Conservation (phyloP, 1,284 basidiomycete species). For the Clitocybe nebularis region DNA sequence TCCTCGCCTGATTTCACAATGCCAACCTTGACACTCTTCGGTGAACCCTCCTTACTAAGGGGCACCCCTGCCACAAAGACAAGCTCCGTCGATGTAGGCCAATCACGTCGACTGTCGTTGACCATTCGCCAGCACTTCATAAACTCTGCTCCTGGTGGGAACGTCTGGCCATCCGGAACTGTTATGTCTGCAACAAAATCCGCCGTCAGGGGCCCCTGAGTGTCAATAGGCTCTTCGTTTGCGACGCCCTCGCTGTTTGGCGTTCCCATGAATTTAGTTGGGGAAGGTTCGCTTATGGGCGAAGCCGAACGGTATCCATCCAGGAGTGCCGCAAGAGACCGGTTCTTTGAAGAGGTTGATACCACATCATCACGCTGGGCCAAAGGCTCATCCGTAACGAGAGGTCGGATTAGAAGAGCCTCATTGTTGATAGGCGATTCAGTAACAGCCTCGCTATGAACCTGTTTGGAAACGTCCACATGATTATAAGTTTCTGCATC, state of each 20-base stretch:
- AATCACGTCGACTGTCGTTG: conserved; percentile 59
- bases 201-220: conserved; percentile 37
- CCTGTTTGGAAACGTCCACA: no score
- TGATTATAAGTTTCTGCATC: no score
- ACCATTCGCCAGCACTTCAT: conserved; percentile 76
- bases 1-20: conserved; percentile 49
- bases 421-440: conserved; percentile 30
- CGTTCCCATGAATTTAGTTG: background rate
- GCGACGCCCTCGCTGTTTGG: background rate
- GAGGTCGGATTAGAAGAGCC: conserved; percentile 26
- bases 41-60: conserved; percentile 31
- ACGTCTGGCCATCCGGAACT: conserved; percentile 70
- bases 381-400: conserved; percentile 8
- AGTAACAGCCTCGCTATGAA: no score
- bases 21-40: conserved; percentile 42
- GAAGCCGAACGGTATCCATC: conserved; percentile 9
- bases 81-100: conserved; percentile 66
- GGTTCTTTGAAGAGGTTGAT: conserved; percentile 12
- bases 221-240: background rate
- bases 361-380: conserved; percentile 9
- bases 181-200: conserved; percentile 65
- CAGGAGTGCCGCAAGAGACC: conserved; percentile 28
- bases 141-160: conserved; percentile 81
- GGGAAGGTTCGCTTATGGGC: background rate
- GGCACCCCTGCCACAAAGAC: conserved; percentile 66